Conservation (phyloP, 1,139 yeast genomes). For the Pichia terricola region DNA sequence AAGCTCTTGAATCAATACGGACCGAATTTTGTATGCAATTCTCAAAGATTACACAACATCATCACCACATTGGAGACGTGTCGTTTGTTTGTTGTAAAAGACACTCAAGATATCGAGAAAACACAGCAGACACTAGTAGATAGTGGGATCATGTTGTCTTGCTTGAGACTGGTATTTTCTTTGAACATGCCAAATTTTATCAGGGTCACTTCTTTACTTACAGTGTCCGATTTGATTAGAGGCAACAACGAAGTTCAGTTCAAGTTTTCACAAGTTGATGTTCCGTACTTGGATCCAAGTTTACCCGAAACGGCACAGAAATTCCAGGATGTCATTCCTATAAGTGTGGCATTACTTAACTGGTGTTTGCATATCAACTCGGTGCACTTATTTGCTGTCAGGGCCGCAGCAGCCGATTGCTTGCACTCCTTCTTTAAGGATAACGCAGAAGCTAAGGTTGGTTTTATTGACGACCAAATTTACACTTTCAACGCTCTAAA, state of each 20-base stretch:
- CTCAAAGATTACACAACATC: slow-evolving; percentile 61
- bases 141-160: slow-evolving; percentile 55
- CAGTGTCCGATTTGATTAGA: slow-evolving; percentile 69
- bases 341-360: slow-evolving; percentile 61
- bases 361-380: slow-evolving; percentile 79
- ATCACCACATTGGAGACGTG: slow-evolving; percentile 63
- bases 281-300: slow-evolving; percentile 85
- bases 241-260: slow-evolving; percentile 56
- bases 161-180: slow-evolving; percentile 62
- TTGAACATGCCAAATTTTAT: slow-evolving; percentile 51
- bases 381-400: slow-evolving; percentile 71
- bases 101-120: slow-evolving; percentile 49
- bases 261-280: slow-evolving; percentile 73
- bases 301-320: slow-evolving; percentile 33
- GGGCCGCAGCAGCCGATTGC: slow-evolving; percentile 62
- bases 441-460: slow-evolving; percentile 45
- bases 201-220: slow-evolving; percentile 56
- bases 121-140: slow-evolving; percentile 59
- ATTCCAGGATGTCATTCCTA: slow-evolving; percentile 42
- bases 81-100: slow-evolving; percentile 63
- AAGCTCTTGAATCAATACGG: slow-evolving; percentile 52
- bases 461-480: slow-evolving; percentile 55
- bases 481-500: slow-evolving; percentile 19
- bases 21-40: slow-evolving; percentile 53
- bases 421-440: slow-evolving; percentile 60